A percentile compares a stretch with the other conserved stretches of the same genome.
phyloP scores from a whole-genome alignment of 1,139 yeast species.

The Zhuliangozyma blackwelliae region DNA sequence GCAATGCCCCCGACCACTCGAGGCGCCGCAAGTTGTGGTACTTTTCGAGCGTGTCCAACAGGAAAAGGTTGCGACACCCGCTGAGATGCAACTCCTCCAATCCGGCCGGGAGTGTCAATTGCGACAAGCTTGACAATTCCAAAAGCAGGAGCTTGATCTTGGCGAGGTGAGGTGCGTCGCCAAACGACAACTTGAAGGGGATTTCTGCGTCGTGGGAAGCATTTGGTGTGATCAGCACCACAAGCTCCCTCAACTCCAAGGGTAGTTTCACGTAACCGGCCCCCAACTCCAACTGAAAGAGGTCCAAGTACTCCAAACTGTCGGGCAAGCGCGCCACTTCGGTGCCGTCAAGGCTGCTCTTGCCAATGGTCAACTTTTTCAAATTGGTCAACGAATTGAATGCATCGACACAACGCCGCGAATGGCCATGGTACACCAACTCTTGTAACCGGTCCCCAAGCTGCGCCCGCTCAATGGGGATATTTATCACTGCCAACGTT shows the following conservation, averaged over 20 bases:
- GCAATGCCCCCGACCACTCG: slow-evolving; percentile 5
- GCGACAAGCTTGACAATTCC: slow-evolving; percentile 1
- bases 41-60: slow-evolving; percentile 1
- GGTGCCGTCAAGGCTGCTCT: neutral
- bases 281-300: neutral
- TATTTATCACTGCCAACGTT: slow-evolving; percentile 1
- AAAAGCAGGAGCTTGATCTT: neutral
- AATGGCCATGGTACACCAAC: slow-evolving; percentile 2
- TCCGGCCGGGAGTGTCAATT: slow-evolving; percentile 2
- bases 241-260: slow-evolving; percentile 1
- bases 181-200: neutral
- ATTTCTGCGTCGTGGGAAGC: neutral
- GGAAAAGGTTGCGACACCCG: slow-evolving; percentile 3
- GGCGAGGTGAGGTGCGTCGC: neutral
- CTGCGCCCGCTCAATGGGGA: slow-evolving; percentile 1
- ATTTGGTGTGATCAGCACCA: neutral
- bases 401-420: neutral
- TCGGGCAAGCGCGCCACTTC: slow-evolving; percentile 2
- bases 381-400: slow-evolving; percentile 1
- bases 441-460: slow-evolving; percentile 1
- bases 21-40: slow-evolving; percentile 4
- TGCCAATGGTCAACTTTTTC: slow-evolving; percentile 2
- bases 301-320: slow-evolving; percentile 1
- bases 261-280: neutral
- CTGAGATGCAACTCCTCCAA: slow-evolving; percentile 1